Evolutionary conservation across 495 filamentous ascomycete species (phyloP), one percentile per base, ranked within the genome.

Genomic region (Neurospora sp.): DNA sequence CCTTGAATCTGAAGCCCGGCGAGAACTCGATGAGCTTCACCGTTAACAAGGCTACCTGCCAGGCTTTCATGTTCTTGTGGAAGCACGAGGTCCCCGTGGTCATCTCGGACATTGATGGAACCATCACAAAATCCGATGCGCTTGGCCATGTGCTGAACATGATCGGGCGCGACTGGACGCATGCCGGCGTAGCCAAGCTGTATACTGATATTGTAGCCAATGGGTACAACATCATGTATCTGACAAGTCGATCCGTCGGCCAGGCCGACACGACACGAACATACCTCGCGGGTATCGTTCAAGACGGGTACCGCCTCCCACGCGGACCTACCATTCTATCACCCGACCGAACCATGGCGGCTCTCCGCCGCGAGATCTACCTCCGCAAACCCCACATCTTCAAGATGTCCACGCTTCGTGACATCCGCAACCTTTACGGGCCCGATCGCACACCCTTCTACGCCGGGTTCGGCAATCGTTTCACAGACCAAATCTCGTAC

Each of bases 91-190:
- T 89, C 0, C 96, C 96, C 0, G 94, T 98, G 69, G 95, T 99
- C 35, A 97, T 99, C 74, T 98, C 94, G 14, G 96, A 99, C 82
- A 97, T 99, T 76, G 96, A 99, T 83, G 96, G 96, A 31, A 99
- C 96, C 27, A 99, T 99, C 76, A 99, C 96, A 68, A 99, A 98
- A 84, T 97, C 95, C 7, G 96, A 99, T 84, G 96, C 94, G 6
- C 85, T 98, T 20, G 96, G 96, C n/a, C 96, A 99, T 75, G 94
- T 99, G 69, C 82, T 99, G 59, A 98, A 96, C 82, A 96, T 96
- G 91, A 94, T 99, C 72, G 96, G 96, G 39, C 91, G 96, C 71
- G 96, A 99, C 80, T 99, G 96, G 96, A 99, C 96, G 8, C 96
- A 99, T 80, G 86, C 91, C 18, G 96, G 96, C 20, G 96, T 99